phyloP scores from a whole-genome alignment of 2,329 filamentous ascomycete species.

The Cladosporium velox region DNA sequence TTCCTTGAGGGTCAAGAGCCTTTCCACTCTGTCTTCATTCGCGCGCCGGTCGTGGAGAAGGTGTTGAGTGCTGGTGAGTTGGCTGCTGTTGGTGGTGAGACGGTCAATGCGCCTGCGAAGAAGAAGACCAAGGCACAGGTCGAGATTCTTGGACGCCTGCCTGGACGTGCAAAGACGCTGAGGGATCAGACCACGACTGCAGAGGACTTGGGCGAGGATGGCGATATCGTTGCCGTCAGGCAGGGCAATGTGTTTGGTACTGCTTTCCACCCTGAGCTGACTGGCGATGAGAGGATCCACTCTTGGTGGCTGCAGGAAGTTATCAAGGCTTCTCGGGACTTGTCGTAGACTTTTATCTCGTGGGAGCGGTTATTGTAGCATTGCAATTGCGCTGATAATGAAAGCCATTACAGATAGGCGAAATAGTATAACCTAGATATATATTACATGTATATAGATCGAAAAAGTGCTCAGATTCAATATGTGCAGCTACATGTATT shows the following conservation, averaged over 20 bases:
- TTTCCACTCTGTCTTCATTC: constrained; percentile 88
- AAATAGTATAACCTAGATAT: background rate
- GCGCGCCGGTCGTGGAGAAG: constrained; percentile 88
- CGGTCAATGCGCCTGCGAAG: constrained; percentile 59
- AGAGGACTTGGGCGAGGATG: constrained; percentile 52
- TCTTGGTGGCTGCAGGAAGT: constrained; percentile 88
- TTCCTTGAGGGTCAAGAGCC: constrained; percentile 59
- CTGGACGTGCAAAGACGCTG: constrained; percentile 53
- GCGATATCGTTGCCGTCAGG: constrained; percentile 83
- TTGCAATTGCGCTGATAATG: background rate
- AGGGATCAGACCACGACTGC: constrained; percentile 50
- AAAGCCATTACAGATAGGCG: background rate
- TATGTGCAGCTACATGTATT: background rate
- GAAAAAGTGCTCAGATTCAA: background rate
- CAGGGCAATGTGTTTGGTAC: constrained; percentile 93
- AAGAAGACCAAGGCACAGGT: constrained; percentile 53
- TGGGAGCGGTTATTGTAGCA: background rate
- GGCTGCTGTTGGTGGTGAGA: constrained; percentile 35
- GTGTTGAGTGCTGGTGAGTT: constrained; percentile 54
- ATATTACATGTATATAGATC: background rate
- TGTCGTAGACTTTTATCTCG: background rate
- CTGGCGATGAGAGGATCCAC: constrained; percentile 83
- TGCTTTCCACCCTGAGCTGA: constrained; percentile 94
- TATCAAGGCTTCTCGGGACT: constrained; percentile 23
- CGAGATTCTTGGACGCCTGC: constrained; percentile 60